Evolutionary conservation across 805 yeast genomes (phyloP), one percentile per base, ranked within the genome.

Genomic region (Candida andamanensis): DNA sequence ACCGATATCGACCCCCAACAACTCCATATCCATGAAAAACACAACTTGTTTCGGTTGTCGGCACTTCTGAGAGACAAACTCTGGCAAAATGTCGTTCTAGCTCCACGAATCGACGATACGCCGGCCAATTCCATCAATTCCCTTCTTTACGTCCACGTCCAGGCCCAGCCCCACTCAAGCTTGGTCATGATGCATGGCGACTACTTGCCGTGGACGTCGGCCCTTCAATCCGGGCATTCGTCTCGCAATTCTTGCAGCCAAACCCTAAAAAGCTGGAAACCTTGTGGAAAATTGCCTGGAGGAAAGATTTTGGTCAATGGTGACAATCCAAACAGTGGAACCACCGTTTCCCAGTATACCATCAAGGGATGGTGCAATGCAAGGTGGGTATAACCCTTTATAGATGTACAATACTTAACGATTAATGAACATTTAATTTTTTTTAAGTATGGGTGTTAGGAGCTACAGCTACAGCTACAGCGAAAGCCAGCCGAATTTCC

Each of bases 11-110:
- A 37, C 14, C 37, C 37, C 6, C 27, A 43, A 29, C 24, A 45
- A 9, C 33, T 36, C 13, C 51, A 54, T 20, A 61, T 63, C 46
- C 56, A 49, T 52, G 26, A 39, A 17, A 30, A 37, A 17, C 37
- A 52, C 32, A 47, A 58, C 34, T 33, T 56, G 11, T 44, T 44
- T 28, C 62, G 56, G 29, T 42, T 74, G 15, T 71, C 72, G 1
- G 47, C 60, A 6, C 35, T 61, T 12, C 61, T 74, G 3, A 55
- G 74, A 33, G 74, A 73, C 27, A 68, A 72, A 45, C 50, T 76
- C 28, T 75, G 79, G 79, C 58, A 62, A 22, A 63, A 60, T 30
- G 77, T 76, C 11, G 60, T 76, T 4, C 47, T 77, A 19, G 67
- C 71, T 4, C 79, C 81, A 15, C 56, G 80, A 26, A 36, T 40